Evolutionary conservation across 1,284 basidiomycete genomes (phyloP), one percentile per base, ranked within the genome.

Genomic region (Phenoliferia sp.): DNA sequence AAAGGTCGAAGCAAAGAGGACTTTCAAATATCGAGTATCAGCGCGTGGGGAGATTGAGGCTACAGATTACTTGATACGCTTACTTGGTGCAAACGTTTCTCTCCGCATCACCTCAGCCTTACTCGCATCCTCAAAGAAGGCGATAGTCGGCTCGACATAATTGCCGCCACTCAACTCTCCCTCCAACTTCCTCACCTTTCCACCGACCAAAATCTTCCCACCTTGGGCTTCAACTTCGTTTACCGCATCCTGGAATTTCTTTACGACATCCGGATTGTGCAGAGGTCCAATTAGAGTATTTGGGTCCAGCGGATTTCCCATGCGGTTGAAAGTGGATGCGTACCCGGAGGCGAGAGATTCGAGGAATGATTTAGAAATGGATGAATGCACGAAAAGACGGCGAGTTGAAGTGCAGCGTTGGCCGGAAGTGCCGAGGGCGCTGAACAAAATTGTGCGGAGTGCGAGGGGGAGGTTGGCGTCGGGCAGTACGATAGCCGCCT

Each of bases 361-460:
- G 68, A 95, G 82, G 82, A 97, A 94, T 67, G 85, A 81, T 39
- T 84, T 77, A 0, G 92, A 88, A 73, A 98, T 87, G 67, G 85
- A 80, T 55, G 86, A 86, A 79, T 98, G 94, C 65, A 97, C 84
- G 80, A 92, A 90, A 17, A 97, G 85, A 64, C 94, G 85, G 62
- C 94, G 86, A 1, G 94, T 97, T 28, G 93, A 89, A 1, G 94
- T 97, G 81, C 94, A 98, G 60, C 94, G 85, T 78, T 97, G 94
- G 29, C 94, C 94, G 36, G 92, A 90, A 54, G 94, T 97, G 55
- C 94, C 94, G 59, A 96, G 88, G 32, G 94, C 92, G 39, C 93
- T 92, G 81, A 98, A 97, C 78, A 94, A 91, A 28, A 94, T 87
- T 0, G 90, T 85, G 55, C 91, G 90, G 22, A 97, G 85, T 34